Conservation (phyloP, 2,329 filamentous ascomycete species). For the Rutstroemia sp. region DNA sequence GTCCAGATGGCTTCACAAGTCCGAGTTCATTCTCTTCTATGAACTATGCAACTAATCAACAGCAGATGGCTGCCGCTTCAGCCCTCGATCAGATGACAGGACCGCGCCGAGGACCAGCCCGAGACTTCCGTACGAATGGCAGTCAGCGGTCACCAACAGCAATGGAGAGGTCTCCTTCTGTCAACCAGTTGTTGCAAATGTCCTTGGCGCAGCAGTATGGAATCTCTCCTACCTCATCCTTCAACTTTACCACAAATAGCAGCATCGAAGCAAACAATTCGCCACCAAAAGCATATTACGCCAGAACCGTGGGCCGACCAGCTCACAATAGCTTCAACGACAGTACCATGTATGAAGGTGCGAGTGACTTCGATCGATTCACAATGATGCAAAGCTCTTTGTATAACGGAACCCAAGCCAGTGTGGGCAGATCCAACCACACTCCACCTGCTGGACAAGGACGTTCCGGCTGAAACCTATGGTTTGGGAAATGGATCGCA, state of each 20-base stretch:
- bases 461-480: neutral
- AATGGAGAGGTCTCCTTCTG: constrained; percentile 9
- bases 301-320: constrained; percentile 3
- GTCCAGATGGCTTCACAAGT: constrained; percentile 30
- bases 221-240: constrained; percentile 17
- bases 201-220: constrained; percentile 19
- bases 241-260: constrained; percentile 41
- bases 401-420: constrained; percentile 20
- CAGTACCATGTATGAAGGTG: constrained; percentile 19
- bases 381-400: constrained; percentile 28
- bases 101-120: constrained; percentile 6
- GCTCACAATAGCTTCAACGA: constrained; percentile 17
- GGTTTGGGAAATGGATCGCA: too few species aligned
- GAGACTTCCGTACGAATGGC: constrained; percentile 10
- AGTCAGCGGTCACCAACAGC: constrained; percentile 11
- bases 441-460: constrained; percentile 42
- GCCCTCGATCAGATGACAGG: constrained; percentile 23
- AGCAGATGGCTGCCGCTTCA: constrained; percentile 18
- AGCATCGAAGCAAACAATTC: constrained; percentile 42
- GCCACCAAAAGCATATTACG: constrained; percentile 10
- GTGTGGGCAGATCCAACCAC: constrained; percentile 31
- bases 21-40: constrained; percentile 29
- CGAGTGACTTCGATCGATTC: constrained; percentile 22
- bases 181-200: constrained; percentile 21
- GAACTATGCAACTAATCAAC: constrained; percentile 17